Conservation (phyloP, 441 rosid species). For the Isatis lusitanica region DNA sequence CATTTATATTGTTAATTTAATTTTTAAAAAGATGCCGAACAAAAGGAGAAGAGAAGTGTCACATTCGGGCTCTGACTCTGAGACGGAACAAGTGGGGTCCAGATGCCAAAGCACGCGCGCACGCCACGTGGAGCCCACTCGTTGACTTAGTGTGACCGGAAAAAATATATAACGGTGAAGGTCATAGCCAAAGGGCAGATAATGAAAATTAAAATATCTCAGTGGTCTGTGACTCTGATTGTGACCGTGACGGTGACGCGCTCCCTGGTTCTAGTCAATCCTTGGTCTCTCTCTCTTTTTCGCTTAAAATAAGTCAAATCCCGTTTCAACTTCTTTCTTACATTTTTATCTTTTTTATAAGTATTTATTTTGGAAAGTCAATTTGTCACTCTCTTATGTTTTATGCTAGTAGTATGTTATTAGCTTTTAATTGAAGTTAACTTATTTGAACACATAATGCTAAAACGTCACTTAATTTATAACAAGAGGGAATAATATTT, state of each 20-base stretch:
- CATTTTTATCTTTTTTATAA: neutral
- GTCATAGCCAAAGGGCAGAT: conserved; percentile 29
- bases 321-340: conserved; percentile 11
- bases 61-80: conserved; percentile 72
- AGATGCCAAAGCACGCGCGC: conserved; percentile 76
- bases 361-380: conserved; percentile 5
- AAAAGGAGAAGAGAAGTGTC: conserved; percentile 35
- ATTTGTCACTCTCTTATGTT: neutral
- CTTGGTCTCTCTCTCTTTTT: neutral
- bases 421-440: neutral
- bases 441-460: neutral
- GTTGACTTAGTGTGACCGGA: conserved; percentile 50
- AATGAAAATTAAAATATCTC: neutral
- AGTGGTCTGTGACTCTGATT: conserved; percentile 37
- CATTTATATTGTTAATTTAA: neutral
- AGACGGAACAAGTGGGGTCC: conserved; percentile 50
- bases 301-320: conserved; percentile 24
- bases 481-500: neutral
- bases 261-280: conserved; percentile 11
- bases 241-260: conserved; percentile 37
- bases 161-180: conserved; percentile 33
- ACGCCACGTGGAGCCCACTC: conserved; percentile 78
- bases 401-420: neutral
- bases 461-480: neutral
- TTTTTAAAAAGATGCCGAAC: neutral